Base-by-base conservation (phyloP, 1,284 basidiomycete genomes). In the Clitocybe nebularis region DNA sequence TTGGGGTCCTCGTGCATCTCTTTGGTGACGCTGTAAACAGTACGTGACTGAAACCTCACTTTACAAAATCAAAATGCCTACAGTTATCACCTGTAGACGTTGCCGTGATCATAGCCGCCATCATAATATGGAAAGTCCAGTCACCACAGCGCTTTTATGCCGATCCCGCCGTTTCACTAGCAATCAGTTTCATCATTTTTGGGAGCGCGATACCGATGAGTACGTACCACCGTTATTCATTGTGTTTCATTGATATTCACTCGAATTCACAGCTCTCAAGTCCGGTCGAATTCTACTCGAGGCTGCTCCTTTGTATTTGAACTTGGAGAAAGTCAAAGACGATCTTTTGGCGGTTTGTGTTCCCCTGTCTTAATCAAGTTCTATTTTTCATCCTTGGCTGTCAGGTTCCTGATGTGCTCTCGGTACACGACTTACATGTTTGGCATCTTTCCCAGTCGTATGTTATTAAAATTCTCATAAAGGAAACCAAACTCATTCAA, bases 391-490 rank as follows among this genome's bases (percentile, higher is more conserved):
- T 32, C 13, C 5, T 17, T 17, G 17, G 10, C 1, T 4, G 14
- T 19, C 39, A 71, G 69, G 50, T 68, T 41, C 69, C 69, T 1
- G 59, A 66, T 35, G 72, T 75, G 3, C 54, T 68, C 14, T 67
- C 70, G 3, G 60, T 75, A 5, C 72, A 74, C 48, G 71, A 75
- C 50, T 56, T 75, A 23, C 72, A 75, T 50, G 69, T 73, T 13
- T 75, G 71, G 71, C 69, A 73, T 46, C 58, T 75, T 10, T 73
- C 71, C 9, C 70, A 73, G 53, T 64, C 64, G 72, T 74, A 52
- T 46, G 69, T 8, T 38, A 10, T 24, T 21, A 10, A 26, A 16
- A 16, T 34, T 36, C 42, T 36, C 36, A 30, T 40, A 23, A 39
- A 38, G 10, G 10, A 23, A 14, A 32, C 34, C 19, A 20, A 11